Evolutionary conservation across 768 basidiomycete species (phyloP).

Genomic region (Chalciporus pseudorubinellus): DNA sequence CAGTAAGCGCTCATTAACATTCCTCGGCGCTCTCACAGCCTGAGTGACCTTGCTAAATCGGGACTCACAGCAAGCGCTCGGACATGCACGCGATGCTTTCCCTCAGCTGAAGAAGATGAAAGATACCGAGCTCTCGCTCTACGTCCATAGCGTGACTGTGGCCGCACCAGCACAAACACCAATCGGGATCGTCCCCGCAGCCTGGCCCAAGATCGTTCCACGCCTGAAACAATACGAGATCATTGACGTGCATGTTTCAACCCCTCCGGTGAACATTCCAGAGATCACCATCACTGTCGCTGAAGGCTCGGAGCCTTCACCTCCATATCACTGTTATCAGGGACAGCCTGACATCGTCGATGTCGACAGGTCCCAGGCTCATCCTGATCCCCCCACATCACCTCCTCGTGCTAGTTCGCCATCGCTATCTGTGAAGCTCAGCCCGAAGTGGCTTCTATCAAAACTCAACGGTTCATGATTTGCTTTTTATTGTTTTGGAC

Average conservation of each 20-base stretch:
- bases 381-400: not conserved
- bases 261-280: slow-evolving; percentile 17
- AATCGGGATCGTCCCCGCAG: slow-evolving; percentile 51
- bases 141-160: slow-evolving; percentile 34
- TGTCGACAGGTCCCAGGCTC: slow-evolving; percentile 19
- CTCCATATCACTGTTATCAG: slow-evolving; percentile 42
- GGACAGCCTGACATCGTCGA: not conserved
- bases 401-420: not conserved
- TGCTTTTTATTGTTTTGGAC: not conserved
- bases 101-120: slow-evolving; percentile 37
- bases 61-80: slow-evolving; percentile 44
- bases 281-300: slow-evolving; percentile 26
- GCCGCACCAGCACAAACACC: slow-evolving; percentile 32
- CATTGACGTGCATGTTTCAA: slow-evolving; percentile 43
- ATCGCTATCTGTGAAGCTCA: not conserved
- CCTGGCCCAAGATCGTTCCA: slow-evolving; percentile 44
- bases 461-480: not conserved
- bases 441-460: slow-evolving; percentile 15
- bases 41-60: not conserved
- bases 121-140: slow-evolving; percentile 45
- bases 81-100: slow-evolving; percentile 50
- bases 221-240: slow-evolving; percentile 46
- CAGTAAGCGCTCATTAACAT: slow-evolving; percentile 35
- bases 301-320: slow-evolving; percentile 32
- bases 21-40: no score